These are phyloP conservation scores for Nemania abortiva DNA, from an alignment of 2,329 filamentous ascomycete species.

Conservation along the genomic window DNA sequence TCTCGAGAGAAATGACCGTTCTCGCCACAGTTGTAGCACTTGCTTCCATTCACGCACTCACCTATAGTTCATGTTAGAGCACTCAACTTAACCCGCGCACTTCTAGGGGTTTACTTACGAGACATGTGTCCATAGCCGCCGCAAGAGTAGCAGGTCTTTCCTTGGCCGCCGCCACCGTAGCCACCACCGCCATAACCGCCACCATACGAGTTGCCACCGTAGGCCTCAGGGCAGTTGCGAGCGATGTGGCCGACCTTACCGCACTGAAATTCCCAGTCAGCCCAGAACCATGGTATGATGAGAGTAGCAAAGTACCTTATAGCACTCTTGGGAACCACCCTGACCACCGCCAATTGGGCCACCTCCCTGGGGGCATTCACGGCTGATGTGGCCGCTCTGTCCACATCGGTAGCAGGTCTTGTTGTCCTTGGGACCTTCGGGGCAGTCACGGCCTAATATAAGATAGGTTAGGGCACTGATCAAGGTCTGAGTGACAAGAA, in stretches of 20 bases:
- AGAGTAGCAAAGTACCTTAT: constrained; percentile 72
- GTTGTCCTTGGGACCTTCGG: constrained; percentile 87
- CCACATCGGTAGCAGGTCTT: constrained; percentile 84
- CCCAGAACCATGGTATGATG: not conserved
- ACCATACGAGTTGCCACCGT: constrained; percentile 62
- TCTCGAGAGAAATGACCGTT: constrained; percentile 95
- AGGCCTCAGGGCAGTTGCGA: constrained; percentile 82
- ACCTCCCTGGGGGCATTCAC: constrained; percentile 77
- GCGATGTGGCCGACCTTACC: constrained; percentile 97
- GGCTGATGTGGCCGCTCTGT: constrained; percentile 88
- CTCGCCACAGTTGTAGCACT: constrained; percentile 99
- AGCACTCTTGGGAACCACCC: constrained; percentile 77
- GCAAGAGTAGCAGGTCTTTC: constrained; percentile 98
- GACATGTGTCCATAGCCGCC: constrained; percentile 98
- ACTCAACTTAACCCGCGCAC: constrained; percentile 7
- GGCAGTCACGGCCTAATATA: constrained; percentile 86
- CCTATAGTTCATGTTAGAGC: constrained; percentile 54
- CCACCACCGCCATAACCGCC: constrained; percentile 60
- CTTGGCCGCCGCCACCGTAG: constrained; percentile 59
- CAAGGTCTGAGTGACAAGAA: constrained; percentile 41
- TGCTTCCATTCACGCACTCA: constrained; percentile 98
- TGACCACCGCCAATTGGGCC: constrained; percentile 58
- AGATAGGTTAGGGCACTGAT: constrained; percentile 41
- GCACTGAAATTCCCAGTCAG: constrained; percentile 67
- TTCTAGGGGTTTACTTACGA: constrained; percentile 63